phyloP scores from a whole-genome alignment of 305 asterid species.

The Nicotiana rustica region DNA sequence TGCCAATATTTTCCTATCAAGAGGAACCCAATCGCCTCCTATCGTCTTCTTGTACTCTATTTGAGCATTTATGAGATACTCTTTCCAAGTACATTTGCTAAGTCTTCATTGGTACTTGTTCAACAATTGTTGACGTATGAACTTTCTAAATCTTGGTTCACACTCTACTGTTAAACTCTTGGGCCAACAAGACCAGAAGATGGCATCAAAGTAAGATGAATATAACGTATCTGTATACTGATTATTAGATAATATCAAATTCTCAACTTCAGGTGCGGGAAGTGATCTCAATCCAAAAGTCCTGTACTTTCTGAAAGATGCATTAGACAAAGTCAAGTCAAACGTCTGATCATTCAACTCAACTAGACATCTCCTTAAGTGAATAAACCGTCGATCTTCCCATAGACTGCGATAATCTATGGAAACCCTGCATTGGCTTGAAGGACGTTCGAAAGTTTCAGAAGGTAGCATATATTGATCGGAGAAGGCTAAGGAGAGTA shows the following conservation, averaged over 20 bases:
- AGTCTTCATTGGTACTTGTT: background rate
- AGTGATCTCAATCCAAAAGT: background rate
- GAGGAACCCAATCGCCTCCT: background rate
- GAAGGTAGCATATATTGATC: background rate
- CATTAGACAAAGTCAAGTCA: background rate
- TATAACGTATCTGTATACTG: background rate
- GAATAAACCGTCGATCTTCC: background rate
- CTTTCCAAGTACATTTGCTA: background rate
- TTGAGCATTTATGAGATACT: background rate
- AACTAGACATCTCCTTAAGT: constrained; percentile 1
- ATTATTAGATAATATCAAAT: background rate
- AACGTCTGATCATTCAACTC: background rate
- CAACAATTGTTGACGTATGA: background rate
- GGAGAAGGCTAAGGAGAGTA: background rate
- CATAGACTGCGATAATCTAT: background rate
- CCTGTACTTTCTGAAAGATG: too few species aligned
- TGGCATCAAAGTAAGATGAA: background rate
- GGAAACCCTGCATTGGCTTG: background rate
- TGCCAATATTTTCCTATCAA: background rate
- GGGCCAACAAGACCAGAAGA: background rate
- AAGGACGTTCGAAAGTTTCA: background rate
- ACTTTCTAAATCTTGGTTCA: background rate
- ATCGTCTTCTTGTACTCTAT: too few species aligned
- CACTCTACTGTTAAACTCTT: background rate
- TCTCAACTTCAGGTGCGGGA: constrained; percentile 2